phyloP scores from a whole-genome alignment of 306 rosid species.

The Castanospermum australe region DNA sequence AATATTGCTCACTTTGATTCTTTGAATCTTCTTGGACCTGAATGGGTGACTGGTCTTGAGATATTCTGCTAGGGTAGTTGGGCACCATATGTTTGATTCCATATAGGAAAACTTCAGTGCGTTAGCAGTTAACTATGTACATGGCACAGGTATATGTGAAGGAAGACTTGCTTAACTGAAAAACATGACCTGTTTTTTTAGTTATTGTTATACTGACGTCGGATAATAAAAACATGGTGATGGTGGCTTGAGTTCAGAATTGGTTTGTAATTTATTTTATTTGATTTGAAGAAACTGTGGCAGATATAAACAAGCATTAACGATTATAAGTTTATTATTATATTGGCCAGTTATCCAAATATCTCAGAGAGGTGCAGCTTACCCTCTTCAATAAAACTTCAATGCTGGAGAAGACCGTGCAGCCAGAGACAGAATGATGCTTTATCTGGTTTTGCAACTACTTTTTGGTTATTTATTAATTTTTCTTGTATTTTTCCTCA shows the following conservation, averaged over 20 bases:
- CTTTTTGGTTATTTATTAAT: conserved; percentile 41
- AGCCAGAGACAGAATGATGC: conserved; percentile 34
- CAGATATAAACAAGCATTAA: conserved; percentile 1
- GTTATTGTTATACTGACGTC: background rate
- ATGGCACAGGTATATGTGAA: background rate
- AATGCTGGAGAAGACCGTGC: conserved; percentile 88
- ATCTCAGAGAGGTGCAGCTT: conserved; percentile 87
- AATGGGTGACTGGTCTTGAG: conserved; percentile 8
- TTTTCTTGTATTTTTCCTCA: conserved; percentile 19
- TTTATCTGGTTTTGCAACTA: conserved; percentile 33
- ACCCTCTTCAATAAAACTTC: conserved; percentile 92
- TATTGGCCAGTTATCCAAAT: conserved; percentile 69
- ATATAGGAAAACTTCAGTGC: background rate
- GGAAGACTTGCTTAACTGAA: background rate
- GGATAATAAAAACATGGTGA: conserved; percentile 1
- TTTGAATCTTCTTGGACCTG: background rate
- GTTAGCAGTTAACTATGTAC: conserved; percentile 8
- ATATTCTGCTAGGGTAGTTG: conserved; percentile 13
- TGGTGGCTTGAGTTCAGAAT: conserved; percentile 18
- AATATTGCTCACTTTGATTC: background rate
- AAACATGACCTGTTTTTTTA: background rate
- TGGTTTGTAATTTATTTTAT: background rate
- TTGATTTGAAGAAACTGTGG: conserved; percentile 10
- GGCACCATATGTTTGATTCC: background rate
- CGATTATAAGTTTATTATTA: conserved; percentile 8